Evolutionary conservation across 495 filamentous ascomycete genomes (phyloP).

Genomic region (Penicillium herquei): DNA sequence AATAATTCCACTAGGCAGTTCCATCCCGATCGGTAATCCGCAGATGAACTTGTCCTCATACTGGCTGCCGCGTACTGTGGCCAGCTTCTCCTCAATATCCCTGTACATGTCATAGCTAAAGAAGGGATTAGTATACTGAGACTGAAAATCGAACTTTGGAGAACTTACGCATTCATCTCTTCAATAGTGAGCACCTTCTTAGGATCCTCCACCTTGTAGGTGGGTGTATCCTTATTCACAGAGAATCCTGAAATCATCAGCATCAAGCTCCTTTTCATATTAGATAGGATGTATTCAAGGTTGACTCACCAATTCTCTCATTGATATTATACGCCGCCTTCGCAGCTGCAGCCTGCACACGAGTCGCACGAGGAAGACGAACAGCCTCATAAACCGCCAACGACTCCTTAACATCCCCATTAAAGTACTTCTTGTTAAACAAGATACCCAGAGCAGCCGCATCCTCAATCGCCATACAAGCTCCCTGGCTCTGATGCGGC

Average conservation of each 20-base stretch:
- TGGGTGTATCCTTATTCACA: conserved; percentile 38
- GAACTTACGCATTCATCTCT: conserved; percentile 51
- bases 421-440: conserved; percentile 42
- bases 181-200: conserved; percentile 51
- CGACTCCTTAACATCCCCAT: conserved; percentile 36
- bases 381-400: conserved; percentile 45
- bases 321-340: conserved; percentile 50
- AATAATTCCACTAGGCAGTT: conserved; percentile 36
- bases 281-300: background rate
- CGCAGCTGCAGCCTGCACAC: conserved; percentile 44
- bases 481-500: conserved; percentile 52
- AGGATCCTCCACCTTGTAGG: conserved; percentile 47
- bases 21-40: conserved; percentile 39
- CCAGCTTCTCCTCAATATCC: conserved; percentile 42
- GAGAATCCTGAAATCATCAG: conserved; percentile 39
- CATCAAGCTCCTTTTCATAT: background rate
- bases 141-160: background rate
- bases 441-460: conserved; percentile 47
- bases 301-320: conserved; percentile 45
- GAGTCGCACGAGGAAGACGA: conserved; percentile 41
- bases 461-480: conserved; percentile 52
- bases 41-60: conserved; percentile 29
- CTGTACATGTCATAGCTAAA: conserved; percentile 49
- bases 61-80: conserved; percentile 16
- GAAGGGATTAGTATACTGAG: conserved; percentile 5